Conservation (phyloP, 495 filamentous ascomycete species). For the Neurospora terricola region DNA sequence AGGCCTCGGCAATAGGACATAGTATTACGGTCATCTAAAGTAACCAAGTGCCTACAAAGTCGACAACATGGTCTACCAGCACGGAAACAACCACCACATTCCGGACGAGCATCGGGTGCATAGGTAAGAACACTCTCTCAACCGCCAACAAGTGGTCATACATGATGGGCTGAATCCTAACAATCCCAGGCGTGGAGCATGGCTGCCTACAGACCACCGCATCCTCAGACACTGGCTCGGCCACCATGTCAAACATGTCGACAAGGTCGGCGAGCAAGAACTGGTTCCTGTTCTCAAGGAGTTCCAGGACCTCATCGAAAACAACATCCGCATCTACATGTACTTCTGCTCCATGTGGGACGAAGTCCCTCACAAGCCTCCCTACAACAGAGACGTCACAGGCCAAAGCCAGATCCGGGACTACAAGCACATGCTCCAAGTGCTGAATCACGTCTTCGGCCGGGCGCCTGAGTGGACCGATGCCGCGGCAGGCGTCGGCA, state of each 20-base stretch:
- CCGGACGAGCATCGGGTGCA: slow-evolving; percentile 29
- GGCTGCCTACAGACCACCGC: slow-evolving; percentile 45
- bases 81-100: slow-evolving; percentile 34
- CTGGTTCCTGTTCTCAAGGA: slow-evolving; percentile 37
- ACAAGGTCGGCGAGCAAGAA: slow-evolving; percentile 27
- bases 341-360: slow-evolving; percentile 54
- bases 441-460: slow-evolving; percentile 55
- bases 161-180: not conserved
- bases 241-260: slow-evolving; percentile 34
- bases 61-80: slow-evolving; percentile 33
- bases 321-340: slow-evolving; percentile 38
- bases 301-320: slow-evolving; percentile 40
- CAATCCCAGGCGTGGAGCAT: slow-evolving; percentile 31
- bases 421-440: slow-evolving; percentile 52
- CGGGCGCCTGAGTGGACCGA: slow-evolving; percentile 53
- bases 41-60: not conserved
- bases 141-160: not conserved
- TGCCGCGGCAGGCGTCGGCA: slow-evolving; percentile 40
- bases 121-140: slow-evolving; percentile 18
- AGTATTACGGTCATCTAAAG: not conserved
- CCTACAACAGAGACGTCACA: slow-evolving; percentile 52
- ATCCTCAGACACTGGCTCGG: slow-evolving; percentile 40
- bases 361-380: slow-evolving; percentile 48
- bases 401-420: slow-evolving; percentile 50
- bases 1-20: not conserved